phyloP scores from a whole-genome alignment of 2,329 filamentous ascomycete genomes.

The Cordyceps militaris region DNA sequence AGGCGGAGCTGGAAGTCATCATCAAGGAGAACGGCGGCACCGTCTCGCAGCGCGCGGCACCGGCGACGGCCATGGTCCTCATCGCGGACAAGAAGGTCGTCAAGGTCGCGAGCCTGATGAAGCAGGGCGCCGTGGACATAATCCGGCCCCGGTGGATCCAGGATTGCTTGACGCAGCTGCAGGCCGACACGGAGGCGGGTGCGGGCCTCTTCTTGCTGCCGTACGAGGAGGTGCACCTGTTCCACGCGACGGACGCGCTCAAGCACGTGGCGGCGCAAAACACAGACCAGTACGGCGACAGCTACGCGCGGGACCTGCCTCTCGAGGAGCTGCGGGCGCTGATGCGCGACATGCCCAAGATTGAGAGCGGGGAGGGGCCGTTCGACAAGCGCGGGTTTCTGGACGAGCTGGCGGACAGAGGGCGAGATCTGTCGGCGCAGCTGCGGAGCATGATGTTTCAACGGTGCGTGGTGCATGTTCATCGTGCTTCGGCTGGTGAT shows the following conservation, averaged over 20 bases:
- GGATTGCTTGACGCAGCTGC: conserved; percentile 62
- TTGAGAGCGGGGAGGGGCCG: conserved; percentile 27
- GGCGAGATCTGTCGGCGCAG: conserved; percentile 43
- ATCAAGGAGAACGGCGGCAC: conserved; percentile 78
- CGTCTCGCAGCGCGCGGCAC: conserved; percentile 66
- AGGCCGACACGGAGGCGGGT: not conserved
- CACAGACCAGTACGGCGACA: conserved; percentile 74
- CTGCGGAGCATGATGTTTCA: conserved; percentile 48
- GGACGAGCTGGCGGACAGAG: conserved; percentile 48
- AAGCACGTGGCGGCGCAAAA: conserved; percentile 49
- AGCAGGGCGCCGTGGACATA: conserved; percentile 62
- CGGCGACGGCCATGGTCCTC: conserved; percentile 57
- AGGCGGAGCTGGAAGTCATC: conserved; percentile 70
- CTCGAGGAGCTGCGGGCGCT: conserved; percentile 54
- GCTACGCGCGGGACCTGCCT: conserved; percentile 65
- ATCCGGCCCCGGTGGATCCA: conserved; percentile 75
- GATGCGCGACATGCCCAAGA: conserved; percentile 43
- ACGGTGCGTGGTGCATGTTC: conserved; percentile 36
- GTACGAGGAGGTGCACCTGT: conserved; percentile 58
- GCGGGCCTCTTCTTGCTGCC: conserved; percentile 56
- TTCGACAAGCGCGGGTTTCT: conserved; percentile 44
- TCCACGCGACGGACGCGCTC: conserved; percentile 56
- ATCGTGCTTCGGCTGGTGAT: conserved; percentile 23
- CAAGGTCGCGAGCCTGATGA: conserved; percentile 77
- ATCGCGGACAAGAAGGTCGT: conserved; percentile 75